These are phyloP conservation scores for Asterophora lycoperdoides DNA, from an alignment of 768 basidiomycete genomes.

Conservation along the genomic window DNA sequence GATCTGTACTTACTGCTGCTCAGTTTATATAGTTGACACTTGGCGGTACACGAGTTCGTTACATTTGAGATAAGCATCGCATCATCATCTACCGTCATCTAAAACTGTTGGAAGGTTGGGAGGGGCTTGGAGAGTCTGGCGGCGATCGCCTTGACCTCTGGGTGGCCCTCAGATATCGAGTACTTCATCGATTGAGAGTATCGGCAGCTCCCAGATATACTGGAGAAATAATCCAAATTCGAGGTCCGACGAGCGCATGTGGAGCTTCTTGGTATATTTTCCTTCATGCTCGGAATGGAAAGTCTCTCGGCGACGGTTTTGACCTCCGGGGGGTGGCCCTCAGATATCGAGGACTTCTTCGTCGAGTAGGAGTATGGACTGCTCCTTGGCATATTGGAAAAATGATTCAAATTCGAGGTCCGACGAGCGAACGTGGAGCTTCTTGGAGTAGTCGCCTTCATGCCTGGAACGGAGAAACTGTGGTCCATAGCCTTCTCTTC, in stretches of 20 bases:
- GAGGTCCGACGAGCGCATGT: not conserved
- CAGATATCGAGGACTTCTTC: not conserved
- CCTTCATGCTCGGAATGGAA: not conserved
- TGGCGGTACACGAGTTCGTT: no score
- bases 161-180: not conserved
- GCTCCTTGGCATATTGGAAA: slow-evolving; percentile 4
- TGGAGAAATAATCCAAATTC: not conserved
- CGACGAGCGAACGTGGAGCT: not conserved
- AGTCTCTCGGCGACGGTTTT: slow-evolving; percentile 9
- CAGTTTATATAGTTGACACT: no score
- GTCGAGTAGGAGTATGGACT: slow-evolving; percentile 1
- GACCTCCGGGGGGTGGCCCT: not conserved
- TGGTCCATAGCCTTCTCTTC: slow-evolving; percentile 4
- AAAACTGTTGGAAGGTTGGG: slow-evolving; percentile 9
- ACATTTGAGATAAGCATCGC: no score
- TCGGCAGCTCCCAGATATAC: slow-evolving; percentile 1
- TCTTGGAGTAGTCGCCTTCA: not conserved
- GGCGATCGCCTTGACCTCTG: not conserved
- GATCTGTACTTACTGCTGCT: no score
- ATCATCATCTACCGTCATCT: not conserved
- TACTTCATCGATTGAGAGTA: not conserved
- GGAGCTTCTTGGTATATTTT: not conserved
- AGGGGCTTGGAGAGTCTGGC: slow-evolving; percentile 18
- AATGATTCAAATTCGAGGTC: not conserved
- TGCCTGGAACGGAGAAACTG: not conserved